Conservation (phyloP, 2,329 filamentous ascomycete genomes). For the Alternaria sp. region DNA sequence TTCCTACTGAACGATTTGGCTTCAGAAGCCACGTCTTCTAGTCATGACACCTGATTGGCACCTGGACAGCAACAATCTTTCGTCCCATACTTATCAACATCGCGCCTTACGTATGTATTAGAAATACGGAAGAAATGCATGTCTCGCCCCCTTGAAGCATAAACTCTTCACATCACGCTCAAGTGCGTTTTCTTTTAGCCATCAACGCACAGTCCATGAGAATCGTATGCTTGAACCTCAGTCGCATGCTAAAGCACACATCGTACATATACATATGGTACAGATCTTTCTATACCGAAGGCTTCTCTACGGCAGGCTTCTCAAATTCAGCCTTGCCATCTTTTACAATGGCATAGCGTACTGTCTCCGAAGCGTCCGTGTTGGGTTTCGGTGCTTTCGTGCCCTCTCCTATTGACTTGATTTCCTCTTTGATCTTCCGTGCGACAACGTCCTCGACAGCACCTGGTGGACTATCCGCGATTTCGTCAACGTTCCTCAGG, state of each 20-base stretch:
- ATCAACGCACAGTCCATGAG: background rate
- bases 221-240: no score
- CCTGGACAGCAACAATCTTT: background rate
- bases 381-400: conserved; percentile 29
- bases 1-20: background rate
- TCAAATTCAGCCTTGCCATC: conserved; percentile 43
- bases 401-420: conserved; percentile 43
- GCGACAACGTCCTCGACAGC: conserved; percentile 65
- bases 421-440: conserved; percentile 48
- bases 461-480: conserved; percentile 82
- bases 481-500: conserved; percentile 83
- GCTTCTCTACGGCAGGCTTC: conserved; percentile 18
- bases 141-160: background rate
- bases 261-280: conserved; percentile 27
- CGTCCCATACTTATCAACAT: background rate
- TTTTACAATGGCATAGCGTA: conserved; percentile 40
- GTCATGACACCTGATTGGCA: background rate
- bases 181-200: background rate
- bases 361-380: conserved; percentile 26
- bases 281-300: conserved; percentile 13
- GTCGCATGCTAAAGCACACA: background rate
- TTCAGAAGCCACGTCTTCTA: background rate
- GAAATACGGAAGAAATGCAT: background rate
- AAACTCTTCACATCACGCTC: background rate
- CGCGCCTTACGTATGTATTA: background rate